These are phyloP conservation scores for Cytidiella melzeri DNA, from an alignment of 768 basidiomycete genomes.

Conservation along the genomic window DNA sequence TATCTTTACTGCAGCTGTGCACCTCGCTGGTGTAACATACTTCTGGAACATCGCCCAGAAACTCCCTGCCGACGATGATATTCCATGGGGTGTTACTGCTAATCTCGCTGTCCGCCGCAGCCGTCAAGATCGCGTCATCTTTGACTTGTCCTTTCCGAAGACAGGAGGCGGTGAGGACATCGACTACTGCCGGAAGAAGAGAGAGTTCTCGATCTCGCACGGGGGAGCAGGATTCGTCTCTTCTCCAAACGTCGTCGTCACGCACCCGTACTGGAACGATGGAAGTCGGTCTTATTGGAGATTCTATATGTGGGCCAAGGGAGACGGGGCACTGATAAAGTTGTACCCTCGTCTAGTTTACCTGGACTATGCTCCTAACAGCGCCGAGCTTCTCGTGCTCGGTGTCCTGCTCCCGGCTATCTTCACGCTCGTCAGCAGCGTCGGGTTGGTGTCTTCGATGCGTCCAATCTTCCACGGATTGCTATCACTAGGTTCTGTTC, in stretches of 20 bases:
- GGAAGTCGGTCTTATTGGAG: constrained; percentile 42
- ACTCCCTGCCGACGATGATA: constrained; percentile 30
- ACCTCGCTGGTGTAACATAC: constrained; percentile 50
- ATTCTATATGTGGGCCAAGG: constrained; percentile 55
- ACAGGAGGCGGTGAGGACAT: constrained; percentile 64
- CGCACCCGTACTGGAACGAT: constrained; percentile 52
- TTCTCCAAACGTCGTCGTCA: constrained; percentile 43
- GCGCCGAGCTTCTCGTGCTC: constrained; percentile 36
- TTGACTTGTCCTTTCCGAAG: constrained; percentile 46
- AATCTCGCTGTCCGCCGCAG: constrained; percentile 48
- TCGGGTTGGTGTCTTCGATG: neutral
- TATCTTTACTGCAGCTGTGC: constrained; percentile 48
- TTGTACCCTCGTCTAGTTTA: constrained; percentile 44
- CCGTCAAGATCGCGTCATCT: constrained; percentile 39
- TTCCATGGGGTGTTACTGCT: constrained; percentile 62
- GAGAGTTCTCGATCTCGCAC: constrained; percentile 29
- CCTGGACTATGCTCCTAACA: constrained; percentile 40
- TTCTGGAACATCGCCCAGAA: constrained; percentile 59
- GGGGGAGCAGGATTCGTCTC: constrained; percentile 38
- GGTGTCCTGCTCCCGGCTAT: constrained; percentile 16
- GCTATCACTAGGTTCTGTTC: constrained; percentile 16
- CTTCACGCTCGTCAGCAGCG: neutral
- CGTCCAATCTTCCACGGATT: neutral
- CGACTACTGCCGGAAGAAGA: constrained; percentile 48
- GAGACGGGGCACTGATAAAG: constrained; percentile 46